Percentiles rank a stretch among this genome's conserved stretches.
Conservation (phyloP, 257 asterid genomes). For the Mentha longifolia region DNA sequence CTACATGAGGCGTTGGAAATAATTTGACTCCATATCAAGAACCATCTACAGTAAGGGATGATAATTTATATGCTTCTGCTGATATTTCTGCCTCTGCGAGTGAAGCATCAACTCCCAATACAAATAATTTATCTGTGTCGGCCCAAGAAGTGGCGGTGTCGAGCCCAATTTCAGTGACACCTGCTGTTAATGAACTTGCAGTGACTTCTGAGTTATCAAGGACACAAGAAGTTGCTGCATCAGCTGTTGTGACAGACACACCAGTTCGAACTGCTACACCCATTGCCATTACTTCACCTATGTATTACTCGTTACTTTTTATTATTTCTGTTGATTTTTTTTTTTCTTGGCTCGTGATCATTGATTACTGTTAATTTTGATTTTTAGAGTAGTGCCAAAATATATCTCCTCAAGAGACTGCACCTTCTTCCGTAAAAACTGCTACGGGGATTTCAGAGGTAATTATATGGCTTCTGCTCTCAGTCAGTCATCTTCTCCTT, state of each 20-base stretch:
- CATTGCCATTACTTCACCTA: conserved; percentile 44
- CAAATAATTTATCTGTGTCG: conserved; percentile 41
- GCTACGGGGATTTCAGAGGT: conserved; percentile 59
- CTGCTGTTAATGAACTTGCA: conserved; percentile 46
- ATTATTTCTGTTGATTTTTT: conserved; percentile 25
- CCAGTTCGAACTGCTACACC: conserved; percentile 40
- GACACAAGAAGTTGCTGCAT: conserved; percentile 45
- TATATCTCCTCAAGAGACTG: conserved; percentile 51
- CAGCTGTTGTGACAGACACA: conserved; percentile 45
- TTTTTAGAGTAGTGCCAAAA: conserved; percentile 49
- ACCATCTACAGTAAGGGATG: conserved; percentile 44
- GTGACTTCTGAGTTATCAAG: conserved; percentile 50
- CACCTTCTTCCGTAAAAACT: conserved; percentile 43
- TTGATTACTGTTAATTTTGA: conserved; percentile 35
- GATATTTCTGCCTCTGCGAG: conserved; percentile 49
- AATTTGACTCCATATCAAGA: conserved; percentile 43
- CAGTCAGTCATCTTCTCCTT: conserved; percentile 17
- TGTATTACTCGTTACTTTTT: conserved; percentile 44
- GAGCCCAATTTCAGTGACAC: conserved; percentile 64
- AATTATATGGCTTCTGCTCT: conserved; percentile 28
- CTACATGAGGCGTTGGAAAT: neutral
- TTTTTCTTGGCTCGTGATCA: conserved; percentile 28
- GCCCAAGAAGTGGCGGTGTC: conserved; percentile 47
- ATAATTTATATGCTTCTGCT: conserved; percentile 42
- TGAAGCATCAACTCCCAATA: conserved; percentile 42